Base-by-base conservation (phyloP, 2,329 filamentous ascomycete genomes). In the Exserohilum turcica region DNA sequence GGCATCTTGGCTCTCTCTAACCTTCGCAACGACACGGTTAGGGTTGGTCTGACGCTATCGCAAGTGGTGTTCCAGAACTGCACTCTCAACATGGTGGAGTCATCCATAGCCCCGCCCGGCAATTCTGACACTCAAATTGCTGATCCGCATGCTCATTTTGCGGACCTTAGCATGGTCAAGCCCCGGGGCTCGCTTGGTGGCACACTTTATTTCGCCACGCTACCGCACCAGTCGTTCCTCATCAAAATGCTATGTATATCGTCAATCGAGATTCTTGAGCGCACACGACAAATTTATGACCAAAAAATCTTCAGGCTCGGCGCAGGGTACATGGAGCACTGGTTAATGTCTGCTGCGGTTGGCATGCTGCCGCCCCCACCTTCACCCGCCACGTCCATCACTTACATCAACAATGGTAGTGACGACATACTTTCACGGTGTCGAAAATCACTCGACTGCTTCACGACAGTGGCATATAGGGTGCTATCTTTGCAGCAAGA, bases 281-380 rank as follows among this genome's bases (percentile, higher is more conserved):
- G 61, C n/a, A 63, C 66, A 0, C 51, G 65, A 5, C 46, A 64
- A 7, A 54, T 70, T 6, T 72, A 70, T 37, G 72, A 75, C 33
- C 46, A 63, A 6, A 74, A 74, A 45, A 59, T 73, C 9, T 64
- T 70, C 60, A 69, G 71, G 7, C 57, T 74, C 9, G 72, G 71
- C 7, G 72, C 69, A 2, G 72, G 67, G 2, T 74, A 71, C 35
- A 71, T 73, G 65, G 71, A 74, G 43, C 72, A 63, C 48, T 74
- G 69, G 64, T 55, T 72, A 7, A 52, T 74, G 29, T 65, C 58
- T n/a, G 65, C 72, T 15, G 67, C 67, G 1, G 54, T 67, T 15
- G 62, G 61, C 6, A 68, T 73, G 54, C 63, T 74, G 13, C 71
- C 71, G 2, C 43, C 55, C 16, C 38, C 52, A 8, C 56, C 64